Base-by-base conservation (phyloP, 441 rosid species). In the Populus tomentosa region DNA sequence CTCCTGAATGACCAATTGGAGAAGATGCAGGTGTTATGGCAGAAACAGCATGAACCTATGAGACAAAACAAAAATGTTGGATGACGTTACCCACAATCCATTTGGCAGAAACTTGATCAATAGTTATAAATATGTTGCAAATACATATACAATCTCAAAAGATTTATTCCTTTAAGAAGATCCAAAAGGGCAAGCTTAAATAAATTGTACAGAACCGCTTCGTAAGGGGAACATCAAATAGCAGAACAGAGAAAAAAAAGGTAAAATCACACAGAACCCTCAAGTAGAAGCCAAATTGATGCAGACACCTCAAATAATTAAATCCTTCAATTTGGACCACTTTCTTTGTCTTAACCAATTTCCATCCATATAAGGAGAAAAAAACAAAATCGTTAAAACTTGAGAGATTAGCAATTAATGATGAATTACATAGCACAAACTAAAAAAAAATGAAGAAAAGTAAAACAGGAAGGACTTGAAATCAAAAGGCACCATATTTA, bases 1-100 rank as follows among this genome's bases (percentile, higher is more conserved):
- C 81, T 82, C 93, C 89, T 33, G 91, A 80, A 80, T 88, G 97
- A 74, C 89, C 84, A 77, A 81, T 70, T 64, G 91, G 82, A 84
- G 89, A 83, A 69, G 88, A 71, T 68, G 87, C 82, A 50, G 97
- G 82, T 36, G 81, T 80, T 78, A 81, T 71, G 9, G 82, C 83
- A 73, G 91, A 87, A 71, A 79, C 89, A 80, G 87, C 87, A 70
- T 74, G 84, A 76, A 83, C 90, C 91, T 89, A 78, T 46, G 69
- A 77, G 77, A 75, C 67, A 74, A 53, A 72, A 71, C 65, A 80
- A 32, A 76, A 71, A 53, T 14, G 63, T n/a, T 69, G 69, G 76
- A 42, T 32, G 68, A 65, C 10, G 63, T 63, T 24, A 72, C 65
- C 66, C 9, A 24, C 42, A 59, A 72, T 75, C 14, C 75, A 77